Percentiles rank a stretch among this genome's conserved stretches.
Evolutionary conservation across 2,329 filamentous ascomycete genomes (phyloP).

Genomic region (Sporothrix brunneoviolacea): DNA sequence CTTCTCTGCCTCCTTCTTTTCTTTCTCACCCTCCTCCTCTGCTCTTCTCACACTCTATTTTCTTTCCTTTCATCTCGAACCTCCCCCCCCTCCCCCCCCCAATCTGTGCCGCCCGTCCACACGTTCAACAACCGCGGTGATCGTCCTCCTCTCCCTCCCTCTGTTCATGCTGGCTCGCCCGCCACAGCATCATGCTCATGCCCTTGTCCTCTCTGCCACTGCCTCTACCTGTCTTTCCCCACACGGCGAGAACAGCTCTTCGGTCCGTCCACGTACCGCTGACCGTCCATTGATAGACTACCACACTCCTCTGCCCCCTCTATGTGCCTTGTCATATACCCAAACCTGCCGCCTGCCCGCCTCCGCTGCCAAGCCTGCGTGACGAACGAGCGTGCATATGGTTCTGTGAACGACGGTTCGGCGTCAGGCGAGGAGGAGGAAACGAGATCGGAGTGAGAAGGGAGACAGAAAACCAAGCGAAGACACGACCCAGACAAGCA

Average conservation of each 20-base stretch:
- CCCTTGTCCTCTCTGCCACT: neutral
- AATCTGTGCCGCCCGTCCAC: neutral
- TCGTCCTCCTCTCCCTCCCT: neutral
- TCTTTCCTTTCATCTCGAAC: neutral
- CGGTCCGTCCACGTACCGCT: constrained; percentile 35
- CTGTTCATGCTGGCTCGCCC: too few species aligned
- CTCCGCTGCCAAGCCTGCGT: constrained; percentile 25
- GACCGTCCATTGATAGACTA: neutral
- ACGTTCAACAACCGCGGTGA: neutral
- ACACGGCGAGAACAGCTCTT: constrained; percentile 24
- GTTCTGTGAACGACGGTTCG: constrained; percentile 23
- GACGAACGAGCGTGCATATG: constrained; percentile 25
- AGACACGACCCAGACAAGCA: neutral
- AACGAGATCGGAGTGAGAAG: neutral
- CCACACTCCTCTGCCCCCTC: neutral
- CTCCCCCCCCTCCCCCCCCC: neutral
- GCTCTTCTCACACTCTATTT: constrained; percentile 1
- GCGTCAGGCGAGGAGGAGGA: too few species aligned
- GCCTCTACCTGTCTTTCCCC: neutral
- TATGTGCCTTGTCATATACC: constrained; percentile 11
- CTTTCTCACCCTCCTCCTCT: neutral
- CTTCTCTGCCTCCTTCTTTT: neutral
- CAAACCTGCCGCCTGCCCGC: constrained; percentile 10
- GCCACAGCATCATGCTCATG: neutral
- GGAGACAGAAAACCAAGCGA: neutral